phyloP scores from a whole-genome alignment of 225 moss, liverwort and hornwort genomes.

The Ulota crispa region DNA sequence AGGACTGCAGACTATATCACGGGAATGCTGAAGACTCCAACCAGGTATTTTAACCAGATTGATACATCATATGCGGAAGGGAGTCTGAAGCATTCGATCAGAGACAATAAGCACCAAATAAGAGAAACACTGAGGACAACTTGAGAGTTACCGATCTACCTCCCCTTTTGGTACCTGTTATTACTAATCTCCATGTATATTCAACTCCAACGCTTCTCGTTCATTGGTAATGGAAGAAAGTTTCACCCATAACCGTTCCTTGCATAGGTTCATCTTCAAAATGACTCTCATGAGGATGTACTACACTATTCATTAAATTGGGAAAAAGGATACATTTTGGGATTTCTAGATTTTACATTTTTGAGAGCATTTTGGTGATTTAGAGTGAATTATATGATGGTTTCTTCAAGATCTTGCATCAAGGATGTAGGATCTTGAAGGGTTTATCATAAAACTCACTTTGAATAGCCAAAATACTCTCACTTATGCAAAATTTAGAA shows the following conservation, averaged over 20 bases:
- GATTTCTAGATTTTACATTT: too few relatives aligned
- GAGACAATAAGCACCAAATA: conserved; percentile 1
- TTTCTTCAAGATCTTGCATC: too few relatives aligned
- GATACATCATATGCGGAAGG: neutral
- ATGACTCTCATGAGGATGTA: neutral
- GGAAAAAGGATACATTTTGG: too few relatives aligned
- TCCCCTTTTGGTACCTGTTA: conserved; percentile 75
- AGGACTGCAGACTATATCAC: neutral
- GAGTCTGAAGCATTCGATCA: neutral
- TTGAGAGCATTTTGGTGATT: too few relatives aligned
- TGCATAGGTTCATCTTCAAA: neutral
- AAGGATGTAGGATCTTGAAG: too few relatives aligned
- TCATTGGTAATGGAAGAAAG: neutral
- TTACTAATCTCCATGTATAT: conserved; percentile 18
- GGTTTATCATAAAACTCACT: too few relatives aligned
- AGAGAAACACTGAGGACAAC: conserved; percentile 54
- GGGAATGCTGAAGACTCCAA: neutral
- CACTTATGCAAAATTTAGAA: too few relatives aligned
- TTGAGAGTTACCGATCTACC: conserved; percentile 77
- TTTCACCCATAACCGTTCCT: neutral
- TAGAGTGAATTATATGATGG: too few relatives aligned
- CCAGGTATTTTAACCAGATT: neutral
- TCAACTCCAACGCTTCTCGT: conserved; percentile 13
- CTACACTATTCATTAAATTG: too few relatives aligned
- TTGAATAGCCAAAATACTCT: too few relatives aligned